Conservation (phyloP, 108 stramenopile genomes). For the Cylindrotheca fusiformis region DNA sequence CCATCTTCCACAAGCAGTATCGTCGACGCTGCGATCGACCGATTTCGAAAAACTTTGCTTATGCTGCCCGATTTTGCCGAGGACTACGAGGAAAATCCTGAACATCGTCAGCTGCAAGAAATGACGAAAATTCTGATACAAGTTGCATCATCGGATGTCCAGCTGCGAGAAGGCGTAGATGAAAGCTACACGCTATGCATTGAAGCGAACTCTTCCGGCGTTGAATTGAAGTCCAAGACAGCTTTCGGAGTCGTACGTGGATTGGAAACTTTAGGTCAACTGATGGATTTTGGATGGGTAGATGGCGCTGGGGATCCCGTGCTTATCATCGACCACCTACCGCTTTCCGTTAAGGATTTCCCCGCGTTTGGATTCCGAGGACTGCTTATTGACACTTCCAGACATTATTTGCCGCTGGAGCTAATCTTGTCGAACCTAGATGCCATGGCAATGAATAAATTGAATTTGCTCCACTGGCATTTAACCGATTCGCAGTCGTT, state of each 20-base stretch:
- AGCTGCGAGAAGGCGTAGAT: slow-evolving; percentile 29
- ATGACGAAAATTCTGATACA: slow-evolving; percentile 7
- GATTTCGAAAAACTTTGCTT: slow-evolving; percentile 13
- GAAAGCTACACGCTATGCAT: slow-evolving; percentile 44
- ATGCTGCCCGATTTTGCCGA: slow-evolving; percentile 24
- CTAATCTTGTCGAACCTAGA: slow-evolving; percentile 56
- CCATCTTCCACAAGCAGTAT: not conserved
- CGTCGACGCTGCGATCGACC: slow-evolving; percentile 17
- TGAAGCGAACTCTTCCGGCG: not conserved
- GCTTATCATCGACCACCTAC: slow-evolving; percentile 16
- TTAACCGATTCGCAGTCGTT: slow-evolving; percentile 59
- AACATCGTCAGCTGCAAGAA: slow-evolving; percentile 2
- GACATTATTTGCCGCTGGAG: slow-evolving; percentile 71
- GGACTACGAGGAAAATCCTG: slow-evolving; percentile 27
- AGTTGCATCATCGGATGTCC: slow-evolving; percentile 11
- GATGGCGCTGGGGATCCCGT: slow-evolving; percentile 14
- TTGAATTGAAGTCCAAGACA: slow-evolving; percentile 28
- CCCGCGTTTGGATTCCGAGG: slow-evolving; percentile 74
- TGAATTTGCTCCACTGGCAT: slow-evolving; percentile 85
- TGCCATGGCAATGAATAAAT: slow-evolving; percentile 61
- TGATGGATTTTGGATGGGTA: slow-evolving; percentile 45
- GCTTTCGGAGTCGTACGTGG: slow-evolving; percentile 57
- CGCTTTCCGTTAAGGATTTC: slow-evolving; percentile 42
- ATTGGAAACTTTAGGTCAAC: slow-evolving; percentile 61
- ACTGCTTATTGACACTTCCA: slow-evolving; percentile 70